phyloP scores from a whole-genome alignment of 2,329 filamentous ascomycete species.

The Cordyceps cicadae region DNA sequence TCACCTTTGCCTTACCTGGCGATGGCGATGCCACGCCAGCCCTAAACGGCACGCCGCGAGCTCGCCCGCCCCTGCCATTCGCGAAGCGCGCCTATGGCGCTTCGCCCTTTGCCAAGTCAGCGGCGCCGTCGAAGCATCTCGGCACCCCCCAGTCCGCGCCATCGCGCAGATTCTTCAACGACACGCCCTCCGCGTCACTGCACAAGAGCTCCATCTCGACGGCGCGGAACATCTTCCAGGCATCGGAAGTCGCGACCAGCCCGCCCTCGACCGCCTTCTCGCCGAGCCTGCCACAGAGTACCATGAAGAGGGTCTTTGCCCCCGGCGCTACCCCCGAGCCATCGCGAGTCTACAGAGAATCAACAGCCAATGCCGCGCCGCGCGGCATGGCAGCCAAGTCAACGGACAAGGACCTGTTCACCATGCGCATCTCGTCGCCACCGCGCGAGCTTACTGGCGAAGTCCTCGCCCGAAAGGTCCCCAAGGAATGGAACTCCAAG shows the following conservation, averaged over 20 bases:
- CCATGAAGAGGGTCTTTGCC: conserved; percentile 41
- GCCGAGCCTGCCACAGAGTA: conserved; percentile 35
- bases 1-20: conserved; percentile 31
- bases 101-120: conserved; percentile 24
- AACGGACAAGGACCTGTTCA: conserved; percentile 44
- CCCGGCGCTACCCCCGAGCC: conserved; percentile 36
- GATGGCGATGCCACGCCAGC: conserved; percentile 25
- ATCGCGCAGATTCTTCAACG: conserved; percentile 29
- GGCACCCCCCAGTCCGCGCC: conserved; percentile 32
- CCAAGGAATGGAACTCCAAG: conserved; percentile 41
- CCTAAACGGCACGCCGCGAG: conserved; percentile 28
- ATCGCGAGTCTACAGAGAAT: conserved; percentile 34
- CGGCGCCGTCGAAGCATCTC: conserved; percentile 22
- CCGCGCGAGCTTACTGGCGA: conserved; percentile 49
- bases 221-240: conserved; percentile 34
- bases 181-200: conserved; percentile 27
- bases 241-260: conserved; percentile 29
- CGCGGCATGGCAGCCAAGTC: conserved; percentile 43
- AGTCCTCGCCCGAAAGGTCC: conserved; percentile 43
- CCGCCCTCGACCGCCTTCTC: conserved; percentile 32
- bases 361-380: conserved; percentile 38
- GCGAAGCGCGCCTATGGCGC: conserved; percentile 34
- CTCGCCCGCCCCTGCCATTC: conserved; percentile 35
- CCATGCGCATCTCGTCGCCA: conserved; percentile 51
- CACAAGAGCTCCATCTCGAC: conserved; percentile 28